Conservation (phyloP, 352 stramenopile species). For the Phytopythium montanum region DNA sequence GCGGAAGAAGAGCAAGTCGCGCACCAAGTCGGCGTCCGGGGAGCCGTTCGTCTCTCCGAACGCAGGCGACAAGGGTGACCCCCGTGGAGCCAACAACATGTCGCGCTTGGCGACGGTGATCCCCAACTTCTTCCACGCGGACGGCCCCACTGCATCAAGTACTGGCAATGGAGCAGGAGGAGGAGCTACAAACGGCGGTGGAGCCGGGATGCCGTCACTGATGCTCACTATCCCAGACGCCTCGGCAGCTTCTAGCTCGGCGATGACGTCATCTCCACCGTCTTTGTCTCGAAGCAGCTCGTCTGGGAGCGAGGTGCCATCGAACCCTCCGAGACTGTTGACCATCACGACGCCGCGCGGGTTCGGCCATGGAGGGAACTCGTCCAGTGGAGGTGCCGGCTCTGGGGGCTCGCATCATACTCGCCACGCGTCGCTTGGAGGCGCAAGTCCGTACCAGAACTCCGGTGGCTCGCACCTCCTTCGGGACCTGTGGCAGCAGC, state of each 20-base stretch:
- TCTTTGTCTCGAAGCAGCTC: constrained; percentile 1
- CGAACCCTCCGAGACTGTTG: background rate
- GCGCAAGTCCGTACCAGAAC: constrained; percentile 28
- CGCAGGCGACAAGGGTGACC: constrained; percentile 2
- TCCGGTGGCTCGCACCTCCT: constrained; percentile 49
- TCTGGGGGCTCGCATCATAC: constrained; percentile 12
- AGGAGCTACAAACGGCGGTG: background rate
- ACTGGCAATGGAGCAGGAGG: constrained; percentile 10
- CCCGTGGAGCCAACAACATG: constrained; percentile 7
- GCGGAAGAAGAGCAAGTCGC: constrained; percentile 27
- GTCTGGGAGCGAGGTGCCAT: constrained; percentile 1
- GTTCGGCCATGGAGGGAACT: constrained; percentile 3
- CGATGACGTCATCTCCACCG: constrained; percentile 3
- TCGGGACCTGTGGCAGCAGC: constrained; percentile 73
- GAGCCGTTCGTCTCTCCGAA: constrained; percentile 6
- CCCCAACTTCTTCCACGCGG: constrained; percentile 42
- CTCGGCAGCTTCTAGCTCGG: background rate
- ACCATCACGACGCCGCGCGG: constrained; percentile 5
- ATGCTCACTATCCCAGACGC: constrained; percentile 3
- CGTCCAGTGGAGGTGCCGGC: background rate
- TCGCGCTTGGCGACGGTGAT: constrained; percentile 8
- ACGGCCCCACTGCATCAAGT: constrained; percentile 13
- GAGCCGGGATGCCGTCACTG: background rate
- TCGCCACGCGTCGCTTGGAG: constrained; percentile 26
- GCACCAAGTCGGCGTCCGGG: constrained; percentile 8